Percentiles rank a stretch among this genome's conserved stretches.
phyloP scores from a whole-genome alignment of 2,329 filamentous ascomycete genomes.

The Chaetomiaceae sp. region DNA sequence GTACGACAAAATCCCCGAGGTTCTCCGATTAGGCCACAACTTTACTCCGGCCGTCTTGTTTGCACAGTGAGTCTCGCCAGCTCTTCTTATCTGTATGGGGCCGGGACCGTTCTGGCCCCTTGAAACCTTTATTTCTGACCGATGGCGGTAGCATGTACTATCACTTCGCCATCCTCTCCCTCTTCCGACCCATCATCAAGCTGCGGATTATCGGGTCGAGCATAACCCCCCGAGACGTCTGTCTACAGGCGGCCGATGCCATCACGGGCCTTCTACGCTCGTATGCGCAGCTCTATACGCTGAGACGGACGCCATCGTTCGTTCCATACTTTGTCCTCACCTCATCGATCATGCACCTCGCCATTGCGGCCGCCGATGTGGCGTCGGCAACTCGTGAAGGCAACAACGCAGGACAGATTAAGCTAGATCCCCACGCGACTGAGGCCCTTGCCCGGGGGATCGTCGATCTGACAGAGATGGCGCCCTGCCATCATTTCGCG shows the following conservation, averaged over 20 bases:
- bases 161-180: conserved; percentile 64
- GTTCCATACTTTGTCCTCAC: conserved; percentile 60
- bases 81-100: neutral
- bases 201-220: conserved; percentile 58
- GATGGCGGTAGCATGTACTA: conserved; percentile 57
- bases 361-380: conserved; percentile 42
- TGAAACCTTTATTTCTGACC: neutral
- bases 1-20: conserved; percentile 64
- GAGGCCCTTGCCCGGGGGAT: conserved; percentile 51
- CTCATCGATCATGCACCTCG: conserved; percentile 57
- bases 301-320: conserved; percentile 56
- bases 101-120: too few relatives aligned
- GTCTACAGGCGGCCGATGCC: conserved; percentile 56
- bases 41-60: conserved; percentile 70
- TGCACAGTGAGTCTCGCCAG: conserved; percentile 57
- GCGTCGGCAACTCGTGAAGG: conserved; percentile 16
- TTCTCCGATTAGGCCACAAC: conserved; percentile 60
- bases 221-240: conserved; percentile 61
- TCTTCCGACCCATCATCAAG: conserved; percentile 70
- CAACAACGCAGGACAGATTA: conserved; percentile 15
- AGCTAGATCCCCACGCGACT: conserved; percentile 39
- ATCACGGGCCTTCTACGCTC: conserved; percentile 53
- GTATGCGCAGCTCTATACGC: conserved; percentile 55
- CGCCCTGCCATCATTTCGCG: conserved; percentile 56
- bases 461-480: conserved; percentile 56